A percentile compares a stretch with the other conserved stretches of the same genome.
Conservation (phyloP, 2,329 filamentous ascomycete genomes). For the Ophiostoma triangulosporum region DNA sequence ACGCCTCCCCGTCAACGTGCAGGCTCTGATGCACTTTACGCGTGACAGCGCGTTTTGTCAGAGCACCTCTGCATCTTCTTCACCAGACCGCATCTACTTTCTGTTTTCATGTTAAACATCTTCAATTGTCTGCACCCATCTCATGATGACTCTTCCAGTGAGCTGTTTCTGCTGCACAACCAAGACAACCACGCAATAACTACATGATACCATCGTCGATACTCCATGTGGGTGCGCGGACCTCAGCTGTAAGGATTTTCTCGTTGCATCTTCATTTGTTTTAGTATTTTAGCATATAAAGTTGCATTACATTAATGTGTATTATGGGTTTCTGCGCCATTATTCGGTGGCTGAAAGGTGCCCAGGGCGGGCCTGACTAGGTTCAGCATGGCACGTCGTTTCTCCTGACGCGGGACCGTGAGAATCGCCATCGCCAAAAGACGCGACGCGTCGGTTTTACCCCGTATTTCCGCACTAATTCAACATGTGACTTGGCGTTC, state of each 20-base stretch:
- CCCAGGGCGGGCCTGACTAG: neutral
- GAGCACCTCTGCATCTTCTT: neutral
- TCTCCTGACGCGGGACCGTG: constrained; percentile 4
- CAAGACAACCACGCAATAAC: neutral
- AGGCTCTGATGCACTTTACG: constrained; percentile 1
- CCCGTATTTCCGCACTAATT: constrained; percentile 9
- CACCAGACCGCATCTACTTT: too few relatives aligned
- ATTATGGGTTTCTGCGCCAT: neutral
- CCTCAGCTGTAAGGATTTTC: constrained; percentile 1
- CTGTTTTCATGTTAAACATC: too few relatives aligned
- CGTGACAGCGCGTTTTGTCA: neutral
- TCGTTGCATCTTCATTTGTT: neutral
- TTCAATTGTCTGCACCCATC: too few relatives aligned
- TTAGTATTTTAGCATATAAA: neutral
- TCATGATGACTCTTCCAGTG: too few relatives aligned
- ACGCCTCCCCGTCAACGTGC: constrained; percentile 1
- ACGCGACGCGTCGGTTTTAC: constrained; percentile 12
- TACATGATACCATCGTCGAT: too few relatives aligned
- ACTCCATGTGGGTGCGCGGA: constrained; percentile 8
- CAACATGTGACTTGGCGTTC: constrained; percentile 14
- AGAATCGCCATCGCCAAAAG: constrained; percentile 4
- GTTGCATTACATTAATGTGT: neutral
- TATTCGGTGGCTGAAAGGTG: constrained; percentile 4
- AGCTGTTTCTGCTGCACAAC: neutral
- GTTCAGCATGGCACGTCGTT: neutral